Base-by-base conservation (phyloP, 305 asterid species). In the Fraxinus floribunda region DNA sequence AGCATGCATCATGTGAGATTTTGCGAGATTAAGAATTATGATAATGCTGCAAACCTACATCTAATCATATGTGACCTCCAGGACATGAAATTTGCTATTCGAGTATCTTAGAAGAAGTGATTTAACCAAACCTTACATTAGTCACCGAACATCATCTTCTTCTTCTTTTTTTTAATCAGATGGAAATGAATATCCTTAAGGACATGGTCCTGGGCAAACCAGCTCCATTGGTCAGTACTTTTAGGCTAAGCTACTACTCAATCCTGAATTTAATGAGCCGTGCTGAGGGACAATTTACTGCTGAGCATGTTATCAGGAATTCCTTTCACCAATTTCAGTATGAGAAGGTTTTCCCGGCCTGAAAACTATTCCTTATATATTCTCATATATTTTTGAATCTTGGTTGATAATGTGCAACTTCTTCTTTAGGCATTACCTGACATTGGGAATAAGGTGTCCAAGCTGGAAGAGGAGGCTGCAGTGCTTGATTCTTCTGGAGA, bases 181-280 rank as follows among this genome's bases (percentile, higher is more conserved):
- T 96, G 99, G 99, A 96, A 90, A 96, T 96, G 99, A 84, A 89
- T 89, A 89, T 90, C 87, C 94, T 96, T 24, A 91, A 92, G 92
- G 98, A 96, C 89, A 96, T 96, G 98, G 93, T 96, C 81, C 86
- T 96, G 89, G 99, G 99, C 10, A 93, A 86, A 86, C 99, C 99
- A 7, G 99, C 99, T 68, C 99, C 98, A 64, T 84, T 96, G 86
- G 93, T 96, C 91, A 96, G 99, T 88, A 96, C 99, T 11, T 96
- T 96, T 90, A 90, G 98, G 91, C 87, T 96, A 78, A 96, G 99
- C 90, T 96, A 96, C 92, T 96, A 94, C 88, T 87, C 99, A 39
- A 94, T 96, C 85, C 80, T 96, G 86, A 96, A 96, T 86, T 90
- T 96, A 84, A 91, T 96, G 98, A 96, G 98, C 86, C 98, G 97